Base-by-base conservation (phyloP, 2,329 filamentous ascomycete species). In the Setomelanomma holmii region DNA sequence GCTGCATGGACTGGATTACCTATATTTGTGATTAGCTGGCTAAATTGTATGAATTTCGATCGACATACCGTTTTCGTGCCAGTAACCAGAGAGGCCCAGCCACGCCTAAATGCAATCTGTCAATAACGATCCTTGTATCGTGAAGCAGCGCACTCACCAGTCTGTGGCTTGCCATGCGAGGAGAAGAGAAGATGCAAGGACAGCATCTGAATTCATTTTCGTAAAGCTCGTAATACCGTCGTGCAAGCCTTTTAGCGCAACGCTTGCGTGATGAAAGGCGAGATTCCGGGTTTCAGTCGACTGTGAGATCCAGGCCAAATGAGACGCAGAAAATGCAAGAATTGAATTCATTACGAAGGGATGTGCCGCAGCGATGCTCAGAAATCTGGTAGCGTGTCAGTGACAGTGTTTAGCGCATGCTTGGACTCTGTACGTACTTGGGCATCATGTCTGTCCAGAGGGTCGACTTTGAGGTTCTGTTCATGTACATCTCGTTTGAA, bases 121-220 rank as follows among this genome's bases (percentile, higher is more conserved):
- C 35, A 67, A 57, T 44, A 17, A 39, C 44, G 30, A 38, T 12
- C 35, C 33, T n/a, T 10, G 20, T 8, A 14, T 3, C 17, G 42
- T 21, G 11, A 40, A 36, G 30, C 17, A 12, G 5, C 11, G 21
- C 24, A 79, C 88, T 81, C 83, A 96, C 93, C 93, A 98, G 79
- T 98, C 93, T 54, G 89, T 95, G 49, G 91, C 90, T 79, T 98
- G 93, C 93, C 95, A 98, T 33, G 93, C 96, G 43, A 99, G 83
- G 41, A 98, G 84, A 39, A 97, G 86, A 21, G 93, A 97, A 24
- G 93, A 91, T 21, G 93, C 93, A 48, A 99, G 83, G 56, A 97
- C 88, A 38, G 93, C 92, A 76, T 99, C 93, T 1, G 91, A 93
- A 55, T 92, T 96, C 45, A 89, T 86, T 64, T 86, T 87, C 2